These are phyloP conservation scores for Carex kokanica DNA, from an alignment of 176 grass and related monocot genomes.

Conservation along the genomic window DNA sequence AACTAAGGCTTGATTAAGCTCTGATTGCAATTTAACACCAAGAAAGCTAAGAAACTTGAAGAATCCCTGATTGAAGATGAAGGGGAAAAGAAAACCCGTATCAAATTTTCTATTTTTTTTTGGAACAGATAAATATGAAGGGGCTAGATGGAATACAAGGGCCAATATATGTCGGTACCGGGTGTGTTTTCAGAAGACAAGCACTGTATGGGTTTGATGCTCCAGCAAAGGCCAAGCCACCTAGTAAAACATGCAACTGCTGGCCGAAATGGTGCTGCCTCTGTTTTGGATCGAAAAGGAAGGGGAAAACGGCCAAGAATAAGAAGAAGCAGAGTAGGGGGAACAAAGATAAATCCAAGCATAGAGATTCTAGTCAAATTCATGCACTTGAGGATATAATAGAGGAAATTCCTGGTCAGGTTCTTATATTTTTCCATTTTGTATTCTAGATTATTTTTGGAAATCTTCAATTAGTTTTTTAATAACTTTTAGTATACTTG, in stretches of 20 bases:
- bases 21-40: background rate
- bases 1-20: background rate
- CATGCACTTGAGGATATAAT: slow-evolving; percentile 44
- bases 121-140: slow-evolving; percentile 50
- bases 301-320: slow-evolving; percentile 22
- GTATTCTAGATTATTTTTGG: background rate
- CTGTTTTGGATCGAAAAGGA: slow-evolving; percentile 39
- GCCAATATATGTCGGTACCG: slow-evolving; percentile 50
- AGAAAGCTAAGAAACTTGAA: background rate
- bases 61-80: background rate
- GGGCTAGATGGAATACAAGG: slow-evolving; percentile 51
- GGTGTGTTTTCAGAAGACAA: slow-evolving; percentile 47
- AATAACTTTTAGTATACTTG: background rate
- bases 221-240: slow-evolving; percentile 33
- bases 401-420: slow-evolving; percentile 37
- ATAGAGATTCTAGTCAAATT: slow-evolving; percentile 43
- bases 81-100: background rate
- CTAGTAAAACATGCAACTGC: slow-evolving; percentile 51
- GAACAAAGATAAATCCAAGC: slow-evolving; percentile 30
- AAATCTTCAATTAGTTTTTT: background rate
- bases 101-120: background rate
- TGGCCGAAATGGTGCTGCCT: slow-evolving; percentile 50
- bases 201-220: slow-evolving; percentile 52
- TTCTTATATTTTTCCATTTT: background rate
- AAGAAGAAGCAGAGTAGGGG: slow-evolving; percentile 27